Base-by-base conservation (phyloP, 495 filamentous ascomycete genomes). In the Podospora fimiseda region DNA sequence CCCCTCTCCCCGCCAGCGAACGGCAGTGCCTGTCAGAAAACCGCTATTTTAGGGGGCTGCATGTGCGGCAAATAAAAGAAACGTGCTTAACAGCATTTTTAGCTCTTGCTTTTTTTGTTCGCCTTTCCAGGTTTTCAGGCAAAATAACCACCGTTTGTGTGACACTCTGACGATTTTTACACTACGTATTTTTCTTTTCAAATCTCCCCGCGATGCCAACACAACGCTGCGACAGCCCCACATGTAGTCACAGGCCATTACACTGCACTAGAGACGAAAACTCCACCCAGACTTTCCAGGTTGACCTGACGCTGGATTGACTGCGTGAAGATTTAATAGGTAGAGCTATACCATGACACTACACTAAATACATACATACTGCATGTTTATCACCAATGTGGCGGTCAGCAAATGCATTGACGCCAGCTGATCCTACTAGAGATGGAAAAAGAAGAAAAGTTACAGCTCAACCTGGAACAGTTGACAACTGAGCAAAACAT, bases 201-300 rank as follows among this genome's bases (percentile, higher is more conserved):
- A 37, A 47, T 24, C 43, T 43, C 52, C 45, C 56, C 53, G 52
- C 47, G 57, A 59, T 63, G 62, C 56, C 61, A 65, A 51, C 62
- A 45, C 61, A 62, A 50, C 51, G 52, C 59, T 66, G 56, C 56
- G 45, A 51, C 39, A 27, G 43, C 37, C 55, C 59, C 56, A 59
- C 52, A 39, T 27, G 5, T 18, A 1, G 44, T 38, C 18, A 46
- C 40, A 49, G 43, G 46, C 39, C 52, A 20, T 51, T 59, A 48
- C 51, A 60, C 46, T 47, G 55, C 43, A 36, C 51, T 41, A 43
- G 45, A 18, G 43, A 45, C 44, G 41, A 43, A 30, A 39, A 44
- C 56, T 62, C 56, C 60, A 57, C 56, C 27, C 27, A 41, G 33
- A 20, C 13, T 18, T 43, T 42, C 39, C 37, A 24, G 47, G 9